A percentile compares a stretch with the other conserved stretches of the same genome.
Conservation (phyloP, 2,329 filamentous ascomycete genomes). For the Acrocalymma vagum region DNA sequence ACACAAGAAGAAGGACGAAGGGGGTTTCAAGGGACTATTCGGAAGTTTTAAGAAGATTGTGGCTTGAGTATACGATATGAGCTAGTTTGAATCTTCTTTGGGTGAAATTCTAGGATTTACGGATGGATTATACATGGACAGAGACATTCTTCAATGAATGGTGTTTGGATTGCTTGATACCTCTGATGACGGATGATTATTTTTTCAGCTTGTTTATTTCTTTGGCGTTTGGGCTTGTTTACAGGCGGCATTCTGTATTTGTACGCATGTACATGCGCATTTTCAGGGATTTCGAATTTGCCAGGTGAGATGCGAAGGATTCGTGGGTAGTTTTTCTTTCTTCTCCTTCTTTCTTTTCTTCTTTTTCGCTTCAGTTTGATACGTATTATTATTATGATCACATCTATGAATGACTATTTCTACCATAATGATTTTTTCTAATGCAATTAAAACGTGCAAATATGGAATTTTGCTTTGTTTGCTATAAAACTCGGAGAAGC, state of each 20-base stretch:
- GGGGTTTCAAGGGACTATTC: slow-evolving; percentile 39
- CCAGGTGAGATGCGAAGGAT: too few relatives aligned
- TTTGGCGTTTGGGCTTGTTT: slow-evolving; percentile 1
- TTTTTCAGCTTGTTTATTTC: slow-evolving; percentile 9
- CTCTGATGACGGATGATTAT: slow-evolving; percentile 9
- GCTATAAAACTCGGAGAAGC: too few relatives aligned
- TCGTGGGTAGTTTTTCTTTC: too few relatives aligned
- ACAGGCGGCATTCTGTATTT: slow-evolving; percentile 20
- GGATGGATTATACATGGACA: slow-evolving; percentile 7
- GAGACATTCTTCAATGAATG: slow-evolving; percentile 20
- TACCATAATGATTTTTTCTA: too few relatives aligned
- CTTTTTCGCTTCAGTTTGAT: too few relatives aligned
- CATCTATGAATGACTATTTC: too few relatives aligned
- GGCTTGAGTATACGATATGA: slow-evolving; percentile 18
- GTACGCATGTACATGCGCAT: too few relatives aligned
- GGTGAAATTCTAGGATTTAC: slow-evolving; percentile 1
- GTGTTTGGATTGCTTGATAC: slow-evolving; percentile 13
- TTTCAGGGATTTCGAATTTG: too few relatives aligned
- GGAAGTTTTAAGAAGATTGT: slow-evolving; percentile 42
- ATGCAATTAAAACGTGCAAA: too few relatives aligned
- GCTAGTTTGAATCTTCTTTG: background rate
- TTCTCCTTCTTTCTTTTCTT: too few relatives aligned
- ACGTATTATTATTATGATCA: too few relatives aligned
- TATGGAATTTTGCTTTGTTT: too few relatives aligned
- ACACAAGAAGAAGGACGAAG: slow-evolving; percentile 42